These are phyloP conservation scores for Gryganskiella cystojenkinii DNA, from an alignment of 192 early-diverging fungal species.

Conservation along the genomic window DNA sequence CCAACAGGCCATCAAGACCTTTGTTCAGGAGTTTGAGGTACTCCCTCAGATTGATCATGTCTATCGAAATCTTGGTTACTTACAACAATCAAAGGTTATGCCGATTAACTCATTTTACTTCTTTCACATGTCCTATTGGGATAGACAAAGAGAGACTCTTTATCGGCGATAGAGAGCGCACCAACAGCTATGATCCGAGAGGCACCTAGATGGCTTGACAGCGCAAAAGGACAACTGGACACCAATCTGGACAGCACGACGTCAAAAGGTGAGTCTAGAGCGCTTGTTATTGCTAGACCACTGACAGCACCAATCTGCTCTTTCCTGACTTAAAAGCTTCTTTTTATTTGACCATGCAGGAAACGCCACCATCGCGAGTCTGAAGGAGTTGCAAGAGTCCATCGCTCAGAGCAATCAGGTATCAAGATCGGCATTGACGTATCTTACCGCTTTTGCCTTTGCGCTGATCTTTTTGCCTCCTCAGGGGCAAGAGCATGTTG, in stretches of 20 bases:
- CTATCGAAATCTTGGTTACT: not conserved
- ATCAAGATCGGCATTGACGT: too few species aligned
- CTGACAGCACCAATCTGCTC: too few species aligned
- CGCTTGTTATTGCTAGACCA: too few species aligned
- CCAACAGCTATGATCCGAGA: constrained; percentile 1
- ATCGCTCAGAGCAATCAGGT: constrained; percentile 14
- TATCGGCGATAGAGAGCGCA: not conserved
- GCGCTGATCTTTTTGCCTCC: too few species aligned
- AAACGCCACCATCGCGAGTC: constrained; percentile 8
- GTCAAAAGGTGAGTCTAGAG: constrained; percentile 11
- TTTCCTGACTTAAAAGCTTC: not conserved
- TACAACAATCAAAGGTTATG: not conserved
- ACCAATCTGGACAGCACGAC: not conserved
- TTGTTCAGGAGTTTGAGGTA: constrained; percentile 46
- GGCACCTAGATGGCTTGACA: not conserved
- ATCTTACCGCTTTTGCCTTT: too few species aligned
- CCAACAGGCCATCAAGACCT: constrained; percentile 23
- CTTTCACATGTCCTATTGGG: not conserved
- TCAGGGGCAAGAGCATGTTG: too few species aligned
- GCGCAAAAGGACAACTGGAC: constrained; percentile 7
- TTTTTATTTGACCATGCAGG: not conserved
- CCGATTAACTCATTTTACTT: not conserved
- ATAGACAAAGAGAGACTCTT: constrained; percentile 22
- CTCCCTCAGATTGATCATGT: not conserved
- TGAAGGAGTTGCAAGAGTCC: constrained; percentile 15